A percentile compares a stretch with the other conserved stretches of the same genome.
These are phyloP conservation scores for Phlyctochytrium planicorne DNA, from an alignment of 192 early-diverging fungal species.

Conservation along the genomic window DNA sequence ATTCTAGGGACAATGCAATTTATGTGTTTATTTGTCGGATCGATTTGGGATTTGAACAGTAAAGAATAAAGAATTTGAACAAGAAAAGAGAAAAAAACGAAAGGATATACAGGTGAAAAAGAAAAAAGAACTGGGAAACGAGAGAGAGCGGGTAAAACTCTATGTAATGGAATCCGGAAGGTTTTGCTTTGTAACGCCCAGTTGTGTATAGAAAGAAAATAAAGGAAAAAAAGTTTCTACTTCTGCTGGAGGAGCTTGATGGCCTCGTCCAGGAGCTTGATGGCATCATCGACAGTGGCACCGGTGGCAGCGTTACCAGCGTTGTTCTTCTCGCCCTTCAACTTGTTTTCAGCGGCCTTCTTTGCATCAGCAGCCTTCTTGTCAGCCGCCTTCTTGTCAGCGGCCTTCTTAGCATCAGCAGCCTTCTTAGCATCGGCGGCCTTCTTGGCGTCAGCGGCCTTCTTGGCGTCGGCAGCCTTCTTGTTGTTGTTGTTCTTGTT, in stretches of 20 bases:
- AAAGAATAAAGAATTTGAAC: no score
- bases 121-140: no score
- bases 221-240: neutral
- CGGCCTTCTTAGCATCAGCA: neutral
- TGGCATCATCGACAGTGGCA: neutral
- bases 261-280: neutral
- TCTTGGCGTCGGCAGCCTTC: neutral
- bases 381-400: neutral
- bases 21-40: no score
- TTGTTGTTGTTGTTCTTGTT: constrained; percentile 1
- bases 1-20: no score
- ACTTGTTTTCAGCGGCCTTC: neutral
- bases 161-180: no score
- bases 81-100: no score
- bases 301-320: neutral
- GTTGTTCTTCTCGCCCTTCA: neutral
- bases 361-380: neutral
- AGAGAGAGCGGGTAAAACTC: no score
- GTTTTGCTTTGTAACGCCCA: no score
- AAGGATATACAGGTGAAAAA: no score
- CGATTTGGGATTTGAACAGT: no score
- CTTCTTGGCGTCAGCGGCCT: neutral
- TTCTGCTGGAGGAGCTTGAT: neutral
- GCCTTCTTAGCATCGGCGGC: neutral
- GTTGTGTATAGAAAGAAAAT: no score